Percentiles rank a stretch among this genome's conserved stretches.
phyloP scores from a whole-genome alignment of 2,329 filamentous ascomycete genomes.

The Colletotrichum sp. region DNA sequence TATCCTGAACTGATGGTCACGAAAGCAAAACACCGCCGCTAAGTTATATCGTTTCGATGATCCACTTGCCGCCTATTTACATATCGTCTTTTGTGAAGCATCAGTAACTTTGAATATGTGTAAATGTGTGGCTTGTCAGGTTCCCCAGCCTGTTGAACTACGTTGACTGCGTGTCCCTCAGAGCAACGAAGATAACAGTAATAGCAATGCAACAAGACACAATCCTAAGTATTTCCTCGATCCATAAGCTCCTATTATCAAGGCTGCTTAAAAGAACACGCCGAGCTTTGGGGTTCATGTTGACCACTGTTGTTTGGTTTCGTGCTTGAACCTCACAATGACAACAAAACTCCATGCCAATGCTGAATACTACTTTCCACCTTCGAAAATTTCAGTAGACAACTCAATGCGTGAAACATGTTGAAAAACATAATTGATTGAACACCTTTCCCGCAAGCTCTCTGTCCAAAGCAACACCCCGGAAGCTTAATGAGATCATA shows the following conservation, averaged over 20 bases:
- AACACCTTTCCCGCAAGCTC: neutral
- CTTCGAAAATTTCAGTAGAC: accelerated
- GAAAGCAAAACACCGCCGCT: neutral
- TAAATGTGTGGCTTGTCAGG: neutral
- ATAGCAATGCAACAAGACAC: accelerated
- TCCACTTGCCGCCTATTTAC: neutral
- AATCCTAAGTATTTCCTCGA: neutral
- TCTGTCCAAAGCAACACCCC: accelerated
- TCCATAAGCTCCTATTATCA: neutral
- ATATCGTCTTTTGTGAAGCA: accelerated
- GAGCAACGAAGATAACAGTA: neutral
- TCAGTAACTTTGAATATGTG: accelerated
- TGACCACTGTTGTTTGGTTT: neutral
- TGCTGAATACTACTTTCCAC: accelerated
- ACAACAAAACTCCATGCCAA: neutral
- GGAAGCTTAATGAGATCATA: neutral
- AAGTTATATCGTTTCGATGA: neutral
- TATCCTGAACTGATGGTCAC: neutral
- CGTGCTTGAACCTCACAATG: neutral
- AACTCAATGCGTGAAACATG: accelerated
- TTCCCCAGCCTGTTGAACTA: neutral
- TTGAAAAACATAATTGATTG: accelerated
- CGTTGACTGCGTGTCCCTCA: neutral
- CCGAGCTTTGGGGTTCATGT: neutral
- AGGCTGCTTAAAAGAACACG: neutral